Conservation (phyloP, 768 basidiomycete species). For the Crassisporium funariophilum region DNA sequence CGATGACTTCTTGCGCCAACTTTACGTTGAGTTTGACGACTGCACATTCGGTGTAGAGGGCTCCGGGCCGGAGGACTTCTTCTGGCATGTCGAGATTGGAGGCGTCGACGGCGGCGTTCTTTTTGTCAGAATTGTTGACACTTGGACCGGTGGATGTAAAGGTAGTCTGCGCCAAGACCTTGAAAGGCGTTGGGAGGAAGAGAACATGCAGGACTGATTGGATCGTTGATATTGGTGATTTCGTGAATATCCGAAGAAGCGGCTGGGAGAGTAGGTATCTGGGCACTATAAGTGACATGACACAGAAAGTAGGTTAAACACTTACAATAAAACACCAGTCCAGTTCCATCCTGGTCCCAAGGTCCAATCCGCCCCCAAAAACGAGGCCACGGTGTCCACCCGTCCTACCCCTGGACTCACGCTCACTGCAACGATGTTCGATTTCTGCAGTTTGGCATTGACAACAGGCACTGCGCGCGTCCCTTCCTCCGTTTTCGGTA, state of each 20-base stretch:
- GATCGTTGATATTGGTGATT: conserved; percentile 62
- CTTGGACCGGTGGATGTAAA: conserved; percentile 9
- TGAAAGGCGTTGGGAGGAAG: conserved; percentile 81
- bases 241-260: conserved; percentile 66
- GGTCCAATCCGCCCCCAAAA: conserved; percentile 52
- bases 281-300: neutral
- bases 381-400: conserved; percentile 62
- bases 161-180: conserved; percentile 40
- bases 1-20: conserved; percentile 17
- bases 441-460: conserved; percentile 46
- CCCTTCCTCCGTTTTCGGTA: conserved; percentile 44
- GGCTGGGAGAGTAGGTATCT: conserved; percentile 75
- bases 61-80: conserved; percentile 77
- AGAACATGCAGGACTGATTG: conserved; percentile 82
- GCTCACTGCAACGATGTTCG: conserved; percentile 73
- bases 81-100: conserved; percentile 35
- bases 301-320: conserved; percentile 17
- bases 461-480: conserved; percentile 39
- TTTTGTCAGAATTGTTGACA: conserved; percentile 7
- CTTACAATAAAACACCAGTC: conserved; percentile 53
- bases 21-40: conserved; percentile 51
- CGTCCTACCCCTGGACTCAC: conserved; percentile 81
- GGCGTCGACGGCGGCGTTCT: conserved; percentile 15
- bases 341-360: conserved; percentile 37
- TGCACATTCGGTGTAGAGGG: conserved; percentile 76